Evolutionary conservation across 768 basidiomycete species (phyloP).

Genomic region (Suillus americanus): DNA sequence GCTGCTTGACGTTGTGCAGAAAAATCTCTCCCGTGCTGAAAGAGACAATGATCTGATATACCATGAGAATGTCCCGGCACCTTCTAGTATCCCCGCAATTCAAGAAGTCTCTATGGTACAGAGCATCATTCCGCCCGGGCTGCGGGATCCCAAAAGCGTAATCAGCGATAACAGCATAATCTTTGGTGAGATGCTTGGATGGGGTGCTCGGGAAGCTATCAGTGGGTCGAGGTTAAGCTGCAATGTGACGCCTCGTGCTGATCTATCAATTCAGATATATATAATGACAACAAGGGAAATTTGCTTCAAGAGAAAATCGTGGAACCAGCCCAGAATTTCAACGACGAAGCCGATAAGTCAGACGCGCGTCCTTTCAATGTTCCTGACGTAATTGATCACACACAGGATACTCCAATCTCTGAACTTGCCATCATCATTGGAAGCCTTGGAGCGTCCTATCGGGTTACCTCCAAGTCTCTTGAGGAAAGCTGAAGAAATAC

Average conservation of each 20-base stretch:
- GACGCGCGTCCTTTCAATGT: slow-evolving; percentile 21
- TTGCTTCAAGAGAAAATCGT: slow-evolving; percentile 69
- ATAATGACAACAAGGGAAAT: slow-evolving; percentile 75
- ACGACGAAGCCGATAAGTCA: slow-evolving; percentile 61
- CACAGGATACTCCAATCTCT: slow-evolving; percentile 63
- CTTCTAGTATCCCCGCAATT: slow-evolving; percentile 65
- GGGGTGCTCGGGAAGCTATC: slow-evolving; percentile 88
- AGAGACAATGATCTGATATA: slow-evolving; percentile 97
- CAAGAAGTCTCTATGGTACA: slow-evolving; percentile 66
- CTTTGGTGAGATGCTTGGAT: slow-evolving; percentile 75
- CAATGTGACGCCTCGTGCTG: background rate
- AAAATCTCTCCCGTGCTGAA: slow-evolving; percentile 66
- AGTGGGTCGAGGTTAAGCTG: slow-evolving; percentile 49
- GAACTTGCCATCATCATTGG: slow-evolving; percentile 82
- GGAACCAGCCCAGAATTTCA: slow-evolving; percentile 59
- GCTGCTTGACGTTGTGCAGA: slow-evolving; percentile 68
- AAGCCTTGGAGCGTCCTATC: slow-evolving; percentile 83
- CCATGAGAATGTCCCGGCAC: slow-evolving; percentile 80
- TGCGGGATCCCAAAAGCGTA: slow-evolving; percentile 57
- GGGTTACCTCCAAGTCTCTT: slow-evolving; percentile 88
- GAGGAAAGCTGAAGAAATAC: slow-evolving; percentile 82
- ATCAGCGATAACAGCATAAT: slow-evolving; percentile 57
- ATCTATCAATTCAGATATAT: slow-evolving; percentile 58
- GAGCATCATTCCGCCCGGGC: slow-evolving; percentile 50
- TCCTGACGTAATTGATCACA: slow-evolving; percentile 7